Conservation (phyloP, 257 asterid genomes). For the Lithospermum erythrorhizon region DNA sequence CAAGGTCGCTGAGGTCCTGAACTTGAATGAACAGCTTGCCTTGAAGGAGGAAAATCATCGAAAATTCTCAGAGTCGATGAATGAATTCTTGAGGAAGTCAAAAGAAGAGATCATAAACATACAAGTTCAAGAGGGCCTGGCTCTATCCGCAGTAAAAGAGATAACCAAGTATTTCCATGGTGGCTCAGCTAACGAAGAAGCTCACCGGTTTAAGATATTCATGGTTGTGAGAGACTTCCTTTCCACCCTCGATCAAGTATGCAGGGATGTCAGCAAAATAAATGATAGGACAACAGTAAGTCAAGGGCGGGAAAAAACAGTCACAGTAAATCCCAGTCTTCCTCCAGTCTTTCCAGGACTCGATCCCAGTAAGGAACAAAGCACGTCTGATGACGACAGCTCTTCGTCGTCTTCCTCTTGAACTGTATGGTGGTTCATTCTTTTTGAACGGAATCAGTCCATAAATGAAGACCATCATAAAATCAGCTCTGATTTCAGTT, state of each 20-base stretch:
- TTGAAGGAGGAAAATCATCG: conserved; percentile 20
- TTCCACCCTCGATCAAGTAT: conserved; percentile 52
- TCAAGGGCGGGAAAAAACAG: conserved; percentile 31
- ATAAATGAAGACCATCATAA: not conserved
- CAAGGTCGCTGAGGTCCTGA: conserved; percentile 35
- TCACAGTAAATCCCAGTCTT: conserved; percentile 19
- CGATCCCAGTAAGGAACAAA: conserved; percentile 23
- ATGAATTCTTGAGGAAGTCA: conserved; percentile 42
- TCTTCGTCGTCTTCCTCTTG: conserved; percentile 23
- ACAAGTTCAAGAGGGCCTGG: conserved; percentile 51
- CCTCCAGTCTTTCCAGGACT: conserved; percentile 36
- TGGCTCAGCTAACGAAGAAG: conserved; percentile 57
- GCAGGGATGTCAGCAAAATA: conserved; percentile 60
- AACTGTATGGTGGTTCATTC: not conserved
- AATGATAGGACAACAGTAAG: conserved; percentile 46
- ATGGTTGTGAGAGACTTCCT: conserved; percentile 65
- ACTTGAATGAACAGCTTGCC: conserved; percentile 28
- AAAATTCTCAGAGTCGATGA: conserved; percentile 34
- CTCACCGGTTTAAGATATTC: conserved; percentile 53
- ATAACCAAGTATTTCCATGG: conserved; percentile 75
- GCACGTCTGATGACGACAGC: conserved; percentile 45
- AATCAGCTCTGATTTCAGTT: not conserved
- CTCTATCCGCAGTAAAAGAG: conserved; percentile 65
- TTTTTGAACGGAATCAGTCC: not conserved
- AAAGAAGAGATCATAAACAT: conserved; percentile 36